These are phyloP conservation scores for Mycena chlorophos DNA, from an alignment of 768 basidiomycete species.

Conservation along the genomic window DNA sequence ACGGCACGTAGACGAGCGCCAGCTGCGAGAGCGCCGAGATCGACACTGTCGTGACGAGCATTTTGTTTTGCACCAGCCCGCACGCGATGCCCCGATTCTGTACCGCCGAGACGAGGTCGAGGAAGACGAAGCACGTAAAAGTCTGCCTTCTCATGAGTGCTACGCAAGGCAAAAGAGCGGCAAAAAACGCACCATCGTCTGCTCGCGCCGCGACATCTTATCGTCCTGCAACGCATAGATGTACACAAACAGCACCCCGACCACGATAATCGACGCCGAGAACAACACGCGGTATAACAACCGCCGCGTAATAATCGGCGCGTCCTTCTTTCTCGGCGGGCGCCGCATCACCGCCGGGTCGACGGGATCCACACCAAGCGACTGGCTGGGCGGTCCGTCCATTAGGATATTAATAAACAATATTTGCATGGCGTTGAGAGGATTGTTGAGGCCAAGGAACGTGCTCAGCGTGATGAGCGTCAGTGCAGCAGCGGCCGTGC, in stretches of 20 bases:
- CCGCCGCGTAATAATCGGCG: slow-evolving; percentile 76
- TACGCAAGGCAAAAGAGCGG: not conserved
- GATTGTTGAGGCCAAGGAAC: slow-evolving; percentile 84
- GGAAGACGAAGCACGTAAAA: slow-evolving; percentile 95
- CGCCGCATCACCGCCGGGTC: slow-evolving; percentile 90
- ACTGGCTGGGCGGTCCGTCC: slow-evolving; percentile 96
- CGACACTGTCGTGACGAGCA: slow-evolving; percentile 87
- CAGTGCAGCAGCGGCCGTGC: slow-evolving; percentile 94
- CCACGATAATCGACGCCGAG: slow-evolving; percentile 87
- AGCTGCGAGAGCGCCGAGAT: slow-evolving; percentile 85
- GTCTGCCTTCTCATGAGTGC: slow-evolving; percentile 54
- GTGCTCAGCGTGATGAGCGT: slow-evolving; percentile 95
- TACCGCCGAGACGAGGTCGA: slow-evolving; percentile 92
- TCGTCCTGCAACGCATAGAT: slow-evolving; percentile 81
- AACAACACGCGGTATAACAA: slow-evolving; percentile 84
- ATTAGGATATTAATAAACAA: slow-evolving; percentile 99
- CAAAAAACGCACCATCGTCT: slow-evolving; percentile 80
- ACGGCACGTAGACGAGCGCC: slow-evolving; percentile 82
- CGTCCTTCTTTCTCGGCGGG: slow-evolving; percentile 91
- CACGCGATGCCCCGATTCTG: slow-evolving; percentile 93
- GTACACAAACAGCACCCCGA: slow-evolving; percentile 87
- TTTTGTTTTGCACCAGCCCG: slow-evolving; percentile 78
- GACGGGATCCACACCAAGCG: slow-evolving; percentile 94
- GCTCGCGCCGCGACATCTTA: slow-evolving; percentile 80
- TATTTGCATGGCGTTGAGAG: slow-evolving; percentile 97